Percentiles rank a stretch among this genome's conserved stretches.
These are phyloP conservation scores for Durotheca rogersii DNA, from an alignment of 495 filamentous ascomycete genomes.

Conservation along the genomic window DNA sequence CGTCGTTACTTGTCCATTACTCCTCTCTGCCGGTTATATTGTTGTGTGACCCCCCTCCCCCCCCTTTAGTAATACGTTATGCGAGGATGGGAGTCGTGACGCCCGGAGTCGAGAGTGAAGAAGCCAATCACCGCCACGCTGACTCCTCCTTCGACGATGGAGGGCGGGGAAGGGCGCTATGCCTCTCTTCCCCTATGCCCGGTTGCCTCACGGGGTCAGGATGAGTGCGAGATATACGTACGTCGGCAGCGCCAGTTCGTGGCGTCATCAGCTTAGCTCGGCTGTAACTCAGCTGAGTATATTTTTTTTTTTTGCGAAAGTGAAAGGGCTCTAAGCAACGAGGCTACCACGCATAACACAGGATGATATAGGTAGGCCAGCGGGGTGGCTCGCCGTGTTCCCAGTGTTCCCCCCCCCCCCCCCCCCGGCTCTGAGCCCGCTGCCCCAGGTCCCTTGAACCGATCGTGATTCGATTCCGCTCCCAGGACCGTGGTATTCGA, in stretches of 20 bases:
- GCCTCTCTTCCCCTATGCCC: no score
- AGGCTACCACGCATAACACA: background rate
- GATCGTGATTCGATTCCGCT: conserved; percentile 20
- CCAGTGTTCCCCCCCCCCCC: no score
- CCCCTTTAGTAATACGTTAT: conserved; percentile 17
- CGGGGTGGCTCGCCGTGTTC: background rate
- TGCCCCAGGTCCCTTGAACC: conserved; percentile 4
- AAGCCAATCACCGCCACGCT: background rate
- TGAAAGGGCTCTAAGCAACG: conserved; percentile 2
- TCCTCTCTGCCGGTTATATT: conserved; percentile 18
- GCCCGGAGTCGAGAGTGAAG: conserved; percentile 10
- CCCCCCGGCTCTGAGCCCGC: conserved; percentile 10
- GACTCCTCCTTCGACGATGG: conserved; percentile 4
- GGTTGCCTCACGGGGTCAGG: background rate
- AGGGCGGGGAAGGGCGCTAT: no score
- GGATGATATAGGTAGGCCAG: background rate
- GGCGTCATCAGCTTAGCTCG: conserved; percentile 4
- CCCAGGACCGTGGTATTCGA: conserved; percentile 19
- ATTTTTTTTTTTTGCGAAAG: no score
- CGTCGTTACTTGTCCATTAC: conserved; percentile 9
- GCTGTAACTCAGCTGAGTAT: conserved; percentile 1
- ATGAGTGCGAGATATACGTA: conserved; percentile 1
- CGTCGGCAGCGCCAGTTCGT: conserved; percentile 5
- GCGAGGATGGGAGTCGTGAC: conserved; percentile 6
- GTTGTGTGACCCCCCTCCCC: conserved; percentile 8